phyloP scores from a whole-genome alignment of 331 rosid genomes.

The Quercus phellos region DNA sequence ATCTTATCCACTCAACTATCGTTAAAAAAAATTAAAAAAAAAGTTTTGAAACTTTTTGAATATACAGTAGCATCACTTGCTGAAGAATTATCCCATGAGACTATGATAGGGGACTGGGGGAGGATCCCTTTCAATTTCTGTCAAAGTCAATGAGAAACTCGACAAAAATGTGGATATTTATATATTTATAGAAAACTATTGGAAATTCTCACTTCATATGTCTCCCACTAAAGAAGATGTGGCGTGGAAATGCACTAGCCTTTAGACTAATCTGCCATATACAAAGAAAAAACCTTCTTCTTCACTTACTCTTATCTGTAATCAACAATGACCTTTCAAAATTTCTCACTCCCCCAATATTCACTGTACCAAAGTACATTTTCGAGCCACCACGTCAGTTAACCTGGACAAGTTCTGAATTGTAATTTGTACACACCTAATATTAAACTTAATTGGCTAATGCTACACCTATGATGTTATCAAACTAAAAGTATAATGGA shows the following conservation, averaged over 20 bases:
- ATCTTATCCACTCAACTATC: too few relatives aligned
- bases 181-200: neutral
- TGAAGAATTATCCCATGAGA: too few relatives aligned
- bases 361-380: neutral
- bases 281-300: neutral
- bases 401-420: neutral
- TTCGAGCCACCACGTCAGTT: constrained; percentile 24
- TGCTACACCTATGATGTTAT: neutral
- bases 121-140: neutral
- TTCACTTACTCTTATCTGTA: neutral
- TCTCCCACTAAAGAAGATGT: constrained; percentile 34
- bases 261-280: constrained; percentile 12
- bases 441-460: constrained; percentile 11
- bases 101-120: too few relatives aligned
- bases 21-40: too few relatives aligned
- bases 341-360: neutral
- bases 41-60: too few relatives aligned
- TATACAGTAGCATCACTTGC: too few relatives aligned
- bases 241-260: constrained; percentile 25
- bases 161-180: constrained; percentile 4
- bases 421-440: neutral
- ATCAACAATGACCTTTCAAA: neutral
- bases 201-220: constrained; percentile 8
- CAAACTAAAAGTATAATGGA: neutral
- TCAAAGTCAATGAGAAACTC: neutral